Base-by-base conservation (phyloP, 192 early-diverging fungal species). In the Podila epigama region DNA sequence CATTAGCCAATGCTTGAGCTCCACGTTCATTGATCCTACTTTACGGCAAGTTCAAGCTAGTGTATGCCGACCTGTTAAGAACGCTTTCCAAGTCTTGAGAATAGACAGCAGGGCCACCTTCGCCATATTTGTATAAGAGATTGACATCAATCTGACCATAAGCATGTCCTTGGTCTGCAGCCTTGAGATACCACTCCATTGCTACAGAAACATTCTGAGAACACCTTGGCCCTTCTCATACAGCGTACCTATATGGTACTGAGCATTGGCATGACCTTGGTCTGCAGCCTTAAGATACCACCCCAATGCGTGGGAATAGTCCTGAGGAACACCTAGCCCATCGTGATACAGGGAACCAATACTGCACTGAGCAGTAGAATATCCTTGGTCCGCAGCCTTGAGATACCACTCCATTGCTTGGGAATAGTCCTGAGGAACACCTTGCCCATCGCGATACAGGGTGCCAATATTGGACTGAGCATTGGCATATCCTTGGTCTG, bases 361-460 rank as follows among this genome's bases (percentile, higher is more conserved):
- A 18, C n/a, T 42, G 40, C 1, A 42, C 40, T 42, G 40, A 42
- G 2, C 40, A 16, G 13, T 3, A 18, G 40, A 12, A 4, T 42
- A 70, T 51, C 25, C 40, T 42, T 42, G 40, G 40, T 42, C 40
- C n/a, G 40, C 40, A 42, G 40, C 3, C 40, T n/a, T n/a, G n/a
- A n/a, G n/a, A n/a, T n/a, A n/a, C n/a, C n/a, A n/a, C n/a, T n/a
- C n/a, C n/a, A n/a, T n/a, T n/a, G n/a, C n/a, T 54, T 54, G 27
- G 52, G 28, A 54, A 54, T 31, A 33, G 52, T 54, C 52, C 32
- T 54, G 52, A 54, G 27, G 27, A 4, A 33, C 6, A 54, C 5
- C 1, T 1, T 3, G 52, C 12, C 27, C 32, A 5, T 3, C n/a
- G 52, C 5, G 1, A 54, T 31, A 33, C 4, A 2, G 27, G 52